Evolutionary conservation across 1,139 yeast species (phyloP).

Genomic region (Hansenula sp.): DNA sequence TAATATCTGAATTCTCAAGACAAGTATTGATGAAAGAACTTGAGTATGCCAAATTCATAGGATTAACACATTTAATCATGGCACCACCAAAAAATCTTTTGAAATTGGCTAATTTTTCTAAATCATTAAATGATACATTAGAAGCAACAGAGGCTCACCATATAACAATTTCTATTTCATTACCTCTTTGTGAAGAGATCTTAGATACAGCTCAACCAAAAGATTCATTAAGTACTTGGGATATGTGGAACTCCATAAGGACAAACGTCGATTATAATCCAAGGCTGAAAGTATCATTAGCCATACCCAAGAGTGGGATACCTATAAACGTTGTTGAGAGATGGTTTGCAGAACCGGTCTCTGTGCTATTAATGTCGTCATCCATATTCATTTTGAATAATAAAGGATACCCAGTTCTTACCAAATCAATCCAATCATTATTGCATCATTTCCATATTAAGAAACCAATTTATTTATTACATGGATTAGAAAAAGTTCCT

Average conservation of each 20-base stretch:
- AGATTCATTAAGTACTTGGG: slow-evolving; percentile 63
- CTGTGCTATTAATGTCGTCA: slow-evolving; percentile 49
- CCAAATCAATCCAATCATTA: slow-evolving; percentile 48
- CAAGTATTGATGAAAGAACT: slow-evolving; percentile 55
- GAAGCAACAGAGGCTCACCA: slow-evolving; percentile 24
- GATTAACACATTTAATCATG: slow-evolving; percentile 44
- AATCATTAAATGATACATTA: slow-evolving; percentile 31
- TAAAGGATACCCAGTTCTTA: slow-evolving; percentile 57
- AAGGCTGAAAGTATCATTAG: slow-evolving; percentile 52
- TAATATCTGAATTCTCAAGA: slow-evolving; percentile 45
- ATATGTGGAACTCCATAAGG: slow-evolving; percentile 63
- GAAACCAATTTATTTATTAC: slow-evolving; percentile 32
- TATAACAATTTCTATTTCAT: slow-evolving; percentile 35
- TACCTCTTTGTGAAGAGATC: slow-evolving; percentile 38
- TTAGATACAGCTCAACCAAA: slow-evolving; percentile 34
- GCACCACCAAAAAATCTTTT: slow-evolving; percentile 61
- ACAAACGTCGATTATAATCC: slow-evolving; percentile 46
- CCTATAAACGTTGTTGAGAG: slow-evolving; percentile 46
- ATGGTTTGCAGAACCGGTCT: slow-evolving; percentile 66
- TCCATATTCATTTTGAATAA: slow-evolving; percentile 52
- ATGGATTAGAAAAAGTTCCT: slow-evolving; percentile 41
- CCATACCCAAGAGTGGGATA: slow-evolving; percentile 45
- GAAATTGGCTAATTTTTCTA: slow-evolving; percentile 46
- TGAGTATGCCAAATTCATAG: slow-evolving; percentile 54
- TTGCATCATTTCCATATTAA: slow-evolving; percentile 33